Percentiles rank a stretch among this genome's conserved stretches.
Evolutionary conservation across 805 yeast species (phyloP).

Genomic region (Sungouiozyma ichnusensis): DNA sequence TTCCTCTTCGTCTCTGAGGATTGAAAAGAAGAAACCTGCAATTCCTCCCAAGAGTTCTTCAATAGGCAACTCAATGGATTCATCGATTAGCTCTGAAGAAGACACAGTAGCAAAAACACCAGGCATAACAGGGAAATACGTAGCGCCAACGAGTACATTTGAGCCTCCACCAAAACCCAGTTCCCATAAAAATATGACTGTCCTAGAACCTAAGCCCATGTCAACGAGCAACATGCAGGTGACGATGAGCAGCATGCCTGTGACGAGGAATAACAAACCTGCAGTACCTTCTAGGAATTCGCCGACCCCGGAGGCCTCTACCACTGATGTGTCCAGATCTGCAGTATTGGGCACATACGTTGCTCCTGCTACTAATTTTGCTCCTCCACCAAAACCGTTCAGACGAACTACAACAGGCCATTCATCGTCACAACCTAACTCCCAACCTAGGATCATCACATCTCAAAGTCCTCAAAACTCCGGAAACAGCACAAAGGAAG

Average conservation of each 20-base stretch:
- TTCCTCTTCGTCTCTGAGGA: not conserved
- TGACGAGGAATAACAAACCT: not conserved
- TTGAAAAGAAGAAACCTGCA: not conserved
- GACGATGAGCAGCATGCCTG: no score
- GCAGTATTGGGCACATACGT: slow-evolving; percentile 3
- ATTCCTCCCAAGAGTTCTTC: not conserved
- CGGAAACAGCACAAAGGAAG: no score
- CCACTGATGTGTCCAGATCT: no score
- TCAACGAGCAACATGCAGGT: no score
- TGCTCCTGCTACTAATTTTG: slow-evolving; percentile 11
- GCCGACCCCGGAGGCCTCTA: no score
- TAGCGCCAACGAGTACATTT: not conserved
- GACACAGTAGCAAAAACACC: no score
- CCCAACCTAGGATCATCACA: no score
- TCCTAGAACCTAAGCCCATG: not conserved
- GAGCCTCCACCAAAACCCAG: not conserved
- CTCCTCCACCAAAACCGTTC: slow-evolving; percentile 29
- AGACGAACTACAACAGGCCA: slow-evolving; percentile 3
- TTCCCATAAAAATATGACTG: not conserved
- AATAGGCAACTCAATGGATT: not conserved
- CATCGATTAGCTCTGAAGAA: no score
- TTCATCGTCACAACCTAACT: not conserved
- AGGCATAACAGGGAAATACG: not conserved
- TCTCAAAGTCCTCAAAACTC: no score
- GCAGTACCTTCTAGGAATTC: no score